Percentiles rank a stretch among this genome's conserved stretches.
Conservation (phyloP, 140 eudicot genomes). For the Ambrosia hybrid region DNA sequence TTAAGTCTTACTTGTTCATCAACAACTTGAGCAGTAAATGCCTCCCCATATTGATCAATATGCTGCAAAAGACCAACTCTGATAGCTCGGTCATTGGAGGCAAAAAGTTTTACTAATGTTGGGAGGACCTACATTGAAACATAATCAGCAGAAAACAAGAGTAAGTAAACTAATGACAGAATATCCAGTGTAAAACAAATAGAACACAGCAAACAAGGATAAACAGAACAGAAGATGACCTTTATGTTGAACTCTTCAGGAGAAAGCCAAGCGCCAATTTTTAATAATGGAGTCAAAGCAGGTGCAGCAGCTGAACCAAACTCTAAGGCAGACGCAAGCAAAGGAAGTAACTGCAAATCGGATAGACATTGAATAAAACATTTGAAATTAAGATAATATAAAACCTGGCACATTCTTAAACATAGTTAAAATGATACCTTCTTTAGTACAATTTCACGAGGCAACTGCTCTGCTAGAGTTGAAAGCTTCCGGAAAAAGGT, state of each 20-base stretch:
- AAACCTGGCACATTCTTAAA: neutral
- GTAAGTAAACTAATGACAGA: neutral
- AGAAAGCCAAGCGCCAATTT: slow-evolving; percentile 92
- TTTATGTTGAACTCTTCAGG: slow-evolving; percentile 65
- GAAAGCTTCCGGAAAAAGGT: slow-evolving; percentile 97
- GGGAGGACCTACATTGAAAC: slow-evolving; percentile 61
- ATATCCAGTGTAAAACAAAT: neutral
- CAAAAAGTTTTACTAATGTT: slow-evolving; percentile 79
- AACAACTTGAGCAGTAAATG: slow-evolving; percentile 40
- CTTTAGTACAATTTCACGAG: slow-evolving; percentile 90
- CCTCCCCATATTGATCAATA: slow-evolving; percentile 85
- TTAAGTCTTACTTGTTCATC: neutral
- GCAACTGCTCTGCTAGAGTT: slow-evolving; percentile 91
- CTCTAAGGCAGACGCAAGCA: slow-evolving; percentile 84
- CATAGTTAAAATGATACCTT: slow-evolving; percentile 48
- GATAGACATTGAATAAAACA: neutral
- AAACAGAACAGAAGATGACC: slow-evolving; percentile 38
- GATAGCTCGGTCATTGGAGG: slow-evolving; percentile 81
- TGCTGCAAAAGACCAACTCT: slow-evolving; percentile 88
- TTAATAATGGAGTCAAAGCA: slow-evolving; percentile 80
- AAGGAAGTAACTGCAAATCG: slow-evolving; percentile 66
- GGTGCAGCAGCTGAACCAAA: slow-evolving; percentile 95
- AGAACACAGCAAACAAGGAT: neutral
- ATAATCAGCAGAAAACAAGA: slow-evolving; percentile 2
- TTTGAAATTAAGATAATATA: no score